Conservation (phyloP, 1,284 basidiomycete genomes). For the Cutaneotrichosporon sp. region DNA sequence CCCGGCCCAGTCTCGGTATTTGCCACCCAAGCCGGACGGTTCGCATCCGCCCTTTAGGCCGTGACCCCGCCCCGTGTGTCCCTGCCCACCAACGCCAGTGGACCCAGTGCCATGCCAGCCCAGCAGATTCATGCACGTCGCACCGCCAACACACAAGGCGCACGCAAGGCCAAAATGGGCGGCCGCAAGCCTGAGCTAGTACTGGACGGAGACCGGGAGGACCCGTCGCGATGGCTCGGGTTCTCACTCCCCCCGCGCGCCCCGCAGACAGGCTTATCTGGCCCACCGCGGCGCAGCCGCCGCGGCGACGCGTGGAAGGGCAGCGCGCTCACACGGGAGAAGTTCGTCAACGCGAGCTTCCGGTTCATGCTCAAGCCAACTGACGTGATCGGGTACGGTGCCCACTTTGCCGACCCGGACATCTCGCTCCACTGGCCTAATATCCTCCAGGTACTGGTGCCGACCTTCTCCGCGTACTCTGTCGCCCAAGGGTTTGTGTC, state of each 20-base stretch:
- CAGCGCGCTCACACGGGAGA: slow-evolving; percentile 73
- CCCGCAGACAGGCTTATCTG: slow-evolving; percentile 49
- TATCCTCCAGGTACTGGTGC: slow-evolving; percentile 89
- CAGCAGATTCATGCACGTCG: slow-evolving; percentile 8
- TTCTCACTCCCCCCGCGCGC: slow-evolving; percentile 72
- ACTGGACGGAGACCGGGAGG: slow-evolving; percentile 18
- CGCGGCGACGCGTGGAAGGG: slow-evolving; percentile 55
- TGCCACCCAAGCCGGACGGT: neutral
- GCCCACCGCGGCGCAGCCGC: slow-evolving; percentile 59
- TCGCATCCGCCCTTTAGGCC: neutral
- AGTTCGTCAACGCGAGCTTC: slow-evolving; percentile 90
- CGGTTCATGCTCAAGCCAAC: slow-evolving; percentile 87
- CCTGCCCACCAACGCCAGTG: neutral
- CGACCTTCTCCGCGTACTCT: slow-evolving; percentile 56
- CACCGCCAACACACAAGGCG: slow-evolving; percentile 1
- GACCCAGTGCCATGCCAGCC: slow-evolving; percentile 2
- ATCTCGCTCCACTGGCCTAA: slow-evolving; percentile 96
- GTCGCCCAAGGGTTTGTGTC: slow-evolving; percentile 46
- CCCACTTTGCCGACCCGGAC: slow-evolving; percentile 91
- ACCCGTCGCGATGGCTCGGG: slow-evolving; percentile 56
- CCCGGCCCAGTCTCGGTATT: too few relatives aligned
- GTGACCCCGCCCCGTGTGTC: neutral
- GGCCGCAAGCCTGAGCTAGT: slow-evolving; percentile 28
- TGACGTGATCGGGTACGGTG: slow-evolving; percentile 72
- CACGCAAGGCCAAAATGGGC: slow-evolving; percentile 5